A percentile compares a stretch with the other conserved stretches of the same genome.
Conservation (phyloP, 2,329 filamentous ascomycete genomes). For the Mariannaea sp. region DNA sequence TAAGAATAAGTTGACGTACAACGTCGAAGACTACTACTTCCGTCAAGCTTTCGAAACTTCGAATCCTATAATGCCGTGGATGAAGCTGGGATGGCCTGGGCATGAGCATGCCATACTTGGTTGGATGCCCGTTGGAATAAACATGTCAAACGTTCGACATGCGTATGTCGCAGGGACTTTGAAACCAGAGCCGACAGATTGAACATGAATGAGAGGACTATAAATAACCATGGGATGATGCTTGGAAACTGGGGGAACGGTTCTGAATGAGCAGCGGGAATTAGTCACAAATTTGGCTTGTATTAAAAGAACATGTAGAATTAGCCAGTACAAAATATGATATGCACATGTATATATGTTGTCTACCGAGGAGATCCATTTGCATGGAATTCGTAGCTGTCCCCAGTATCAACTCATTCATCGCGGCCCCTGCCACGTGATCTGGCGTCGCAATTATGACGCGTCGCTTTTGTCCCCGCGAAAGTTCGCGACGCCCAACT, state of each 20-base stretch:
- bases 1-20: slow-evolving; percentile 49
- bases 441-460: slow-evolving; percentile 31
- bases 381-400: no score
- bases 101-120: slow-evolving; percentile 3
- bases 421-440: slow-evolving; percentile 28
- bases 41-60: neutral
- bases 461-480: slow-evolving; percentile 30
- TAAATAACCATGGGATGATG: neutral
- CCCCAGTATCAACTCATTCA: no score
- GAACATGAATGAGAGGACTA: neutral
- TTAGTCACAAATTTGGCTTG: no score
- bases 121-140: slow-evolving; percentile 14
- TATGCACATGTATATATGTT: no score
- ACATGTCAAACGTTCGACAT: slow-evolving; percentile 11
- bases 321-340: no score
- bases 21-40: slow-evolving; percentile 50
- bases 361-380: no score
- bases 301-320: no score
- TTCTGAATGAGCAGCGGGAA: neutral
- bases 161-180: slow-evolving; percentile 2
- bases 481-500: slow-evolving; percentile 31
- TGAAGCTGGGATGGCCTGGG: neutral
- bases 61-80: slow-evolving; percentile 10
- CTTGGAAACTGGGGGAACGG: neutral
- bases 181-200: neutral